A percentile compares a stretch with the other conserved stretches of the same genome.
phyloP scores from a whole-genome alignment of 2,329 filamentous ascomycete species.

The Dryadomyces quercivorus region DNA sequence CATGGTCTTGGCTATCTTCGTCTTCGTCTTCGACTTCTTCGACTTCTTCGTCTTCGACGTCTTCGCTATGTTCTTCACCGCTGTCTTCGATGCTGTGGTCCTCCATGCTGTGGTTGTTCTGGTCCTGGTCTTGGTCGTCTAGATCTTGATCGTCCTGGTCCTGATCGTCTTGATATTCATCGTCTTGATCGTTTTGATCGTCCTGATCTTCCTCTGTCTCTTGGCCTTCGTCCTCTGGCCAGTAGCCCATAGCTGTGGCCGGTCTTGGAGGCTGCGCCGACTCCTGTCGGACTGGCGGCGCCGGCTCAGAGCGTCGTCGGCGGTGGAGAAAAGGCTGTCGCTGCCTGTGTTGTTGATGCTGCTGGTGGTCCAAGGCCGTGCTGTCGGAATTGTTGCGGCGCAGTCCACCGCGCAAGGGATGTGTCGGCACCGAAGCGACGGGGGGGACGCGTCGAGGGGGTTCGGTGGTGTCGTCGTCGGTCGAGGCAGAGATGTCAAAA shows the following conservation, averaged over 20 bases:
- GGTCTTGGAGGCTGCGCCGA: too few species aligned
- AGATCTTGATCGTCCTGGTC: neutral
- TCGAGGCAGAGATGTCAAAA: neutral
- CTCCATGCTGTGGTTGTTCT: neutral
- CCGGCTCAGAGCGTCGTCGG: constrained; percentile 9
- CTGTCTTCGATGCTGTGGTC: too few species aligned
- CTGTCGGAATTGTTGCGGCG: constrained; percentile 3
- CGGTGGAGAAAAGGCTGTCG: neutral
- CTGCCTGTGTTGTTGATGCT: neutral
- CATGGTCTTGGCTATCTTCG: too few species aligned
- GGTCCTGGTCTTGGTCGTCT: neutral
- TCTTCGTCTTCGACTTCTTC: too few species aligned
- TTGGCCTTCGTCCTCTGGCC: too few species aligned
- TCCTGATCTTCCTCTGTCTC: neutral
- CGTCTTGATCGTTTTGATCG: neutral
- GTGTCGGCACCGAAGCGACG: constrained; percentile 2
- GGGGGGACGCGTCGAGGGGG: neutral
- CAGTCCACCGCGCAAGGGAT: constrained; percentile 3
- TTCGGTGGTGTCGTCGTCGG: neutral
- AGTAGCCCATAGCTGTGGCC: too few species aligned
- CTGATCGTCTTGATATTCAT: neutral
- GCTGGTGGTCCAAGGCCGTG: neutral
- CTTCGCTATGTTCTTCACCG: too few species aligned
- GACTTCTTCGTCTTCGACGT: too few species aligned
- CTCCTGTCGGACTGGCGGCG: constrained; percentile 1